These are phyloP conservation scores for Graphilbum ipis-grandicollis DNA, from an alignment of 2,329 filamentous ascomycete species.

Conservation along the genomic window DNA sequence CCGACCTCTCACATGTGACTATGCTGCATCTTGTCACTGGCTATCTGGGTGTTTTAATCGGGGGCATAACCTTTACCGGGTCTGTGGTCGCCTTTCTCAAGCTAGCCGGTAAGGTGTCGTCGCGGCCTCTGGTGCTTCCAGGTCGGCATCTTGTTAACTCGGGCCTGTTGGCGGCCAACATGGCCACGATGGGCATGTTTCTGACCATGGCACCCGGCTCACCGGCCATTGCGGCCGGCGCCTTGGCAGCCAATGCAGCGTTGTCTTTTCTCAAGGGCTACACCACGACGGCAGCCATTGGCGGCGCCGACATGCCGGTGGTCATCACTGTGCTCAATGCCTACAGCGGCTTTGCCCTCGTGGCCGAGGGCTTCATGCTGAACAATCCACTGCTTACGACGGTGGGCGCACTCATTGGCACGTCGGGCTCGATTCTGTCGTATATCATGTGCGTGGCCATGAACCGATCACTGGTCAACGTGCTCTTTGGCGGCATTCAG, in stretches of 20 bases:
- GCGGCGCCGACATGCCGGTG: slow-evolving; percentile 86
- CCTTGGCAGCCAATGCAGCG: slow-evolving; percentile 56
- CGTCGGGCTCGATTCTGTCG: slow-evolving; percentile 75
- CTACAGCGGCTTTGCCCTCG: slow-evolving; percentile 78
- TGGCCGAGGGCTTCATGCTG: slow-evolving; percentile 84
- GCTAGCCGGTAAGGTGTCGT: slow-evolving; percentile 67
- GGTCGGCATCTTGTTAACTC: slow-evolving; percentile 63
- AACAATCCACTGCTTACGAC: slow-evolving; percentile 73
- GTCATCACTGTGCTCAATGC: slow-evolving; percentile 84
- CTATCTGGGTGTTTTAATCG: slow-evolving; percentile 74
- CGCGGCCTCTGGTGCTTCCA: slow-evolving; percentile 53
- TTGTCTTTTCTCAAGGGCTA: slow-evolving; percentile 76
- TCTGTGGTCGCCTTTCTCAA: slow-evolving; percentile 84
- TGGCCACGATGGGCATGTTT: slow-evolving; percentile 72
- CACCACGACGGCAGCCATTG: slow-evolving; percentile 76
- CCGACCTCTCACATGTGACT: slow-evolving; percentile 50
- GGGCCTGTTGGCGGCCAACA: slow-evolving; percentile 55
- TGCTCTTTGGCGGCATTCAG: slow-evolving; percentile 79
- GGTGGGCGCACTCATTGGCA: slow-evolving; percentile 73
- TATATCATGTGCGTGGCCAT: slow-evolving; percentile 82
- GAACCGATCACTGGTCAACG: slow-evolving; percentile 80
- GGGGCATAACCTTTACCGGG: slow-evolving; percentile 79
- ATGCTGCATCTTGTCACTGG: slow-evolving; percentile 73
- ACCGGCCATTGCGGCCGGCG: slow-evolving; percentile 61
- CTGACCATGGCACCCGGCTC: slow-evolving; percentile 66